These are phyloP conservation scores for Blastomyces percursus DNA, from an alignment of 2,329 filamentous ascomycete genomes.

Conservation along the genomic window DNA sequence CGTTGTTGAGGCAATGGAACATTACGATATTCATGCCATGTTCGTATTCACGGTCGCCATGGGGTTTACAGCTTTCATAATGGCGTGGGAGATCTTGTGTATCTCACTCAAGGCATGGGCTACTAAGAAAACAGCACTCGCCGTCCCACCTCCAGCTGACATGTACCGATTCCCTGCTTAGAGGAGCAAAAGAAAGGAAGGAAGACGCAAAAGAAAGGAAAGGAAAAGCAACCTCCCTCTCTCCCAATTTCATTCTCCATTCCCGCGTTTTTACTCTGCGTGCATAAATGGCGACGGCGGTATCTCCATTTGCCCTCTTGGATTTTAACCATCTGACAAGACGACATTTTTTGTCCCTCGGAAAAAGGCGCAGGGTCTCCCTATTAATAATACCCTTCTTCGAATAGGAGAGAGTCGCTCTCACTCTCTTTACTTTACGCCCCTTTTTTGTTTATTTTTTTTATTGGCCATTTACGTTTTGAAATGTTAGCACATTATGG, in stretches of 20 bases:
- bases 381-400: not conserved
- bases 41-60: conserved; percentile 83
- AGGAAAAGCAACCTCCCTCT: not conserved
- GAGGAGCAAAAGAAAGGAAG: not conserved
- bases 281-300: not conserved
- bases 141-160: conserved; percentile 14
- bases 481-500: not conserved
- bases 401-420: not conserved
- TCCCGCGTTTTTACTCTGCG: not conserved
- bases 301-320: not conserved
- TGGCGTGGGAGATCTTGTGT: conserved; percentile 70
- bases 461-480: not conserved
- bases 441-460: not conserved
- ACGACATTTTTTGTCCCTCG: not conserved
- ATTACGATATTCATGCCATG: conserved; percentile 74
- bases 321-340: not conserved
- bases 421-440: not conserved
- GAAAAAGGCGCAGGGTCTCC: not conserved
- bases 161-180: not conserved
- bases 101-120: conserved; percentile 87
- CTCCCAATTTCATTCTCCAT: not conserved
- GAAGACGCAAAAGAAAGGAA: not conserved
- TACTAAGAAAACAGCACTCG: conserved; percentile 34
- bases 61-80: conserved; percentile 69
- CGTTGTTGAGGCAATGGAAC: conserved; percentile 64